These are phyloP conservation scores for Brassica juncea DNA, from an alignment of 345 rosid genomes.

Conservation along the genomic window DNA sequence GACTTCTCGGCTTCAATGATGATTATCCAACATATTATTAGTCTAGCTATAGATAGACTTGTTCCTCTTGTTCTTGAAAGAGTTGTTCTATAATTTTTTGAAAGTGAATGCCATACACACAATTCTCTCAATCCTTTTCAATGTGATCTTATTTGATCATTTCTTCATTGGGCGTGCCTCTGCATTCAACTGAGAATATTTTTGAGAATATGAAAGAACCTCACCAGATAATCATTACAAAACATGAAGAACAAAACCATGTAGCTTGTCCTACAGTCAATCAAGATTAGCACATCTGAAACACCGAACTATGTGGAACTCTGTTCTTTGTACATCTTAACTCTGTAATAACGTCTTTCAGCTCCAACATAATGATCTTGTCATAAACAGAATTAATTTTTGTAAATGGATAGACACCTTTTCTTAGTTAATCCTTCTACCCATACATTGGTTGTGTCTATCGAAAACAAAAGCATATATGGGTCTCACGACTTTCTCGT, in stretches of 20 bases:
- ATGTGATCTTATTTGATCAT: not conserved
- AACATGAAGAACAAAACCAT: not conserved
- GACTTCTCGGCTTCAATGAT: not conserved
- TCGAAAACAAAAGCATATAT: not conserved
- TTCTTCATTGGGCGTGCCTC: not conserved
- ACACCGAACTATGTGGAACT: not conserved
- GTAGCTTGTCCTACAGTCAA: not conserved
- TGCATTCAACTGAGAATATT: not conserved
- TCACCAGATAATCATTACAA: not conserved
- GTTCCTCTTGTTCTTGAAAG: constrained; percentile 18
- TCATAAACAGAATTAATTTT: no score
- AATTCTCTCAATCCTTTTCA: not conserved
- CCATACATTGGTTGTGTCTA: not conserved
- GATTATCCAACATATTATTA: not conserved
- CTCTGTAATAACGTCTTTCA: not conserved
- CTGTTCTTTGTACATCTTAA: not conserved
- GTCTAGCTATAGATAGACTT: not conserved
- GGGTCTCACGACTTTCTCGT: not conserved
- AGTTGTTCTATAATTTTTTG: not conserved
- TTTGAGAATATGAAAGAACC: not conserved
- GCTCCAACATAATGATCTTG: no score
- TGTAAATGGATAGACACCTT: no score
- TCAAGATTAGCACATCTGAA: not conserved
- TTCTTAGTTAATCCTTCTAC: not conserved
- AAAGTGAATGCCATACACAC: not conserved